Conservation (phyloP, 2,329 filamentous ascomycete species). For the Sporothrix sp. region DNA sequence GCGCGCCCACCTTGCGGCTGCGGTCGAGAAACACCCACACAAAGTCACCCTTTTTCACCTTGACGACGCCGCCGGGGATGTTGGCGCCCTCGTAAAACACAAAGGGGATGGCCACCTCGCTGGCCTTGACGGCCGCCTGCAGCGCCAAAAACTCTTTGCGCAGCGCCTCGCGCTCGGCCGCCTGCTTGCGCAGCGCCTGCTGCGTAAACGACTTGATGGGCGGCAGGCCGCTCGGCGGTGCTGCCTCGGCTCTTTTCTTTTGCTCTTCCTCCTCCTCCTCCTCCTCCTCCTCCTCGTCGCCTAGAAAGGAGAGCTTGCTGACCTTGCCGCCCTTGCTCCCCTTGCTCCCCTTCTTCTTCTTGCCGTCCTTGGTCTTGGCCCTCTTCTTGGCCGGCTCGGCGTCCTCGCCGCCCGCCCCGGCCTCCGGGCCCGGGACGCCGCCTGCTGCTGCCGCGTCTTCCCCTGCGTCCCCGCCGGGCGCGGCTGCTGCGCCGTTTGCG, state of each 20-base stretch:
- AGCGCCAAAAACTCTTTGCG: conserved; percentile 71
- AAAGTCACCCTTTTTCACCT: conserved; percentile 85
- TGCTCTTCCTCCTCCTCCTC: conserved; percentile 1
- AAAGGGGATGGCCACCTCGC: conserved; percentile 85
- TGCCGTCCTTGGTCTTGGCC: conserved; percentile 32
- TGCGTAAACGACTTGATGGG: conserved; percentile 52
- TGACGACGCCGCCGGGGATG: conserved; percentile 71
- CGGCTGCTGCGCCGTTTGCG: not conserved
- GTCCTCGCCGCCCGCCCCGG: conserved; percentile 20
- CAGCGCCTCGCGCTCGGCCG: conserved; percentile 60
- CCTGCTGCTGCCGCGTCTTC: conserved; percentile 24
- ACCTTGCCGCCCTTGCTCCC: conserved; percentile 31
- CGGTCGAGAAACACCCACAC: conserved; percentile 90
- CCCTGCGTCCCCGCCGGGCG: conserved; percentile 26
- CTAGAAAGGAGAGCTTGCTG: conserved; percentile 51
- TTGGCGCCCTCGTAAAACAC: conserved; percentile 96
- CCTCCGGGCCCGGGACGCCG: conserved; percentile 23
- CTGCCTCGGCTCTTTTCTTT: not conserved
- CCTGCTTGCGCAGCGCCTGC: conserved; percentile 60
- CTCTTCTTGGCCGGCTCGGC: conserved; percentile 30
- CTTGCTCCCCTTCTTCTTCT: conserved; percentile 37
- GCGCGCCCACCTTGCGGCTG: conserved; percentile 80
- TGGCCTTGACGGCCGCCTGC: conserved; percentile 79
- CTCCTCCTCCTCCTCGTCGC: conserved; percentile 25
- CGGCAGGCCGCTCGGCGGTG: conserved; percentile 51